Evolutionary conservation across 2,329 filamentous ascomycete genomes (phyloP), one percentile per base, ranked within the genome.

Genomic region (Magnaporthiopsis incrustans): DNA sequence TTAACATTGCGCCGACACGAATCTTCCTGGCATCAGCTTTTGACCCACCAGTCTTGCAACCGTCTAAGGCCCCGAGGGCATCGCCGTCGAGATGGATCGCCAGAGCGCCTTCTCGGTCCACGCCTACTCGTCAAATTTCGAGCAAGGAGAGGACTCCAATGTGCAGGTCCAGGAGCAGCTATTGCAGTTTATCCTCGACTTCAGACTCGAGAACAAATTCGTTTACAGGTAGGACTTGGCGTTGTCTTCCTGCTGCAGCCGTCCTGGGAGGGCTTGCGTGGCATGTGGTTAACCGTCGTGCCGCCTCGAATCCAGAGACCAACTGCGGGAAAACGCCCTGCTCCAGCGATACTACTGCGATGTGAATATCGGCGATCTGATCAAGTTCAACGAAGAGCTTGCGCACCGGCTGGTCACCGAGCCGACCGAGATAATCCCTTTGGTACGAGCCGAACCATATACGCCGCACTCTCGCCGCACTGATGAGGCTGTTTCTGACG

Each of bases 271-370:
- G 15, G 15, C 44, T 8, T 7, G 44, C 18, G 5, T 2, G 22
- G 22, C 22, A n/a, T n/a, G 22, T 25, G 22, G 44, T 27, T 63
- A 58, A 63, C 32, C 22, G 25, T 35, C 8, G 26, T 27, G 53
- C 74, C 81, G 66, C 44, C 44, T 80, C 64, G 6, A 14, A 8
- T 60, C 4, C 70, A 96, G 95, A 84, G 94, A 98, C 72, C 95
- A 98, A 77, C 85, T 99, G 65, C 87, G 91, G 71, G 92, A 98
- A 74, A 99, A 99, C 79, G 92, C 95, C 10, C 84, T 98, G 1
- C 82, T 97, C 57, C 95, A 97, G 75, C 92, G 93, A 71, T 98
- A 92, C 79, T 97, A 89, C 76, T 97, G 95, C 80, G 94, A 99
- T 75, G 86, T 99, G 73, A 93, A 99, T 75, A 91, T 99, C 70